phyloP scores from a whole-genome alignment of 1,139 yeast genomes.

The Blastobotrys petasosporus region DNA sequence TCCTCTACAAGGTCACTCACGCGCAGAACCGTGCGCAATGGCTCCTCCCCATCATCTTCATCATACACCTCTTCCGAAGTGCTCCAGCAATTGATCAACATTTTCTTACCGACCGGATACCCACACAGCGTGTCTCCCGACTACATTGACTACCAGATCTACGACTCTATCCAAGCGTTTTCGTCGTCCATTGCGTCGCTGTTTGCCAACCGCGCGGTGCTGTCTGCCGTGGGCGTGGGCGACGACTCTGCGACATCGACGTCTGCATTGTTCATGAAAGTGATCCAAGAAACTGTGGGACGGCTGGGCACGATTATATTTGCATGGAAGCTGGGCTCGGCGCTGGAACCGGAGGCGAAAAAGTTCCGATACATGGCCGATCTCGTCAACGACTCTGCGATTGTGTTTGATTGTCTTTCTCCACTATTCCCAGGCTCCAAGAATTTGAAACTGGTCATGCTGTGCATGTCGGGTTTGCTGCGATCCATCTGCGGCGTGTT shows the following conservation, averaged over 20 bases:
- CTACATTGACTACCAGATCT: constrained; percentile 35
- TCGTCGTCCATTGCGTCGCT: constrained; percentile 35
- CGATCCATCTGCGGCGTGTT: constrained; percentile 36
- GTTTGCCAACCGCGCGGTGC: constrained; percentile 35
- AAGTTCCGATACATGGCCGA: constrained; percentile 36
- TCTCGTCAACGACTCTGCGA: constrained; percentile 35
- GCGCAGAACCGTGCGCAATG: constrained; percentile 1
- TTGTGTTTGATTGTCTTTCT: constrained; percentile 34
- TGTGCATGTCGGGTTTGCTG: constrained; percentile 34
- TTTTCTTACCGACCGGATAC: constrained; percentile 37
- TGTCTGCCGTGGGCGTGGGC: constrained; percentile 37
- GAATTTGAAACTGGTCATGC: constrained; percentile 24
- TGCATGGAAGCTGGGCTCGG: constrained; percentile 36
- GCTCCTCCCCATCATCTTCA: background rate
- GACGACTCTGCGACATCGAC: constrained; percentile 36
- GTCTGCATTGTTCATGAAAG: constrained; percentile 35
- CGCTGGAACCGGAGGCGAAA: constrained; percentile 37
- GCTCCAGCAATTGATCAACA: constrained; percentile 25
- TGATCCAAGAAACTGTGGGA: constrained; percentile 36
- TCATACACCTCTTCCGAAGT: constrained; percentile 5
- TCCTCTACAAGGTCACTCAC: constrained; percentile 3
- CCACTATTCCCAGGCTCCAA: constrained; percentile 30
- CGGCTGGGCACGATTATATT: constrained; percentile 35
- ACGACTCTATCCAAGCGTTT: constrained; percentile 37
- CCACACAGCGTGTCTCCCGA: constrained; percentile 35